These are phyloP conservation scores for Aspergillus brasiliensis DNA, from an alignment of 2,329 filamentous ascomycete species.

Conservation along the genomic window DNA sequence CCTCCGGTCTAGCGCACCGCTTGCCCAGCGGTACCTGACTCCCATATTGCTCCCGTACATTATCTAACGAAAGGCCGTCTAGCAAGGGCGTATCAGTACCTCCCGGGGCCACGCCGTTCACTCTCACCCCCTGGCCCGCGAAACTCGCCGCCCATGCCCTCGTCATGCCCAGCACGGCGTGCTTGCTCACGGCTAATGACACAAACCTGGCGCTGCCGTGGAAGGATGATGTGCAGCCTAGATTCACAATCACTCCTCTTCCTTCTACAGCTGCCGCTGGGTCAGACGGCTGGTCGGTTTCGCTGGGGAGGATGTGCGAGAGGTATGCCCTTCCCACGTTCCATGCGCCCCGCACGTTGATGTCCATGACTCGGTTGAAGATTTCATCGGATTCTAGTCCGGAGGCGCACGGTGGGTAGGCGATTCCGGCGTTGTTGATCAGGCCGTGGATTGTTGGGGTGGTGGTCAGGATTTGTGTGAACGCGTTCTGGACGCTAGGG, in stretches of 20 bases:
- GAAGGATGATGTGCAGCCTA: background rate
- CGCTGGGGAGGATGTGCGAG: background rate
- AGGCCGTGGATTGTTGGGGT: background rate
- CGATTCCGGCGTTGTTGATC: background rate
- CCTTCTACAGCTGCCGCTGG: background rate
- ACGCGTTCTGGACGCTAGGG: background rate
- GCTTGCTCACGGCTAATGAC: background rate
- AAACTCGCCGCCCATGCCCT: background rate
- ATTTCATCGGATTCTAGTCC: background rate
- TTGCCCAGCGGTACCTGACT: background rate
- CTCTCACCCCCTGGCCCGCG: background rate
- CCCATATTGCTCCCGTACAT: background rate
- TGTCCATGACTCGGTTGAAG: background rate
- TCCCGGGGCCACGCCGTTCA: background rate
- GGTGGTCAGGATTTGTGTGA: background rate
- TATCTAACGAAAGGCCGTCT: background rate
- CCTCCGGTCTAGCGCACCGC: background rate
- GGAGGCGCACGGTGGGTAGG: too few relatives aligned
- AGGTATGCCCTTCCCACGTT: background rate
- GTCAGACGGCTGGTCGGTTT: too few relatives aligned
- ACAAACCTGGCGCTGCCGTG: background rate
- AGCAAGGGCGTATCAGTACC: background rate
- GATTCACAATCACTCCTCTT: background rate
- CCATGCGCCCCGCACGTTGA: background rate
- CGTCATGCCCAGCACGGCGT: slow-evolving; percentile 1